A percentile compares a stretch with the other conserved stretches of the same genome.
phyloP scores from a whole-genome alignment of 495 filamentous ascomycete genomes.

The Aspergillus indologenus region DNA sequence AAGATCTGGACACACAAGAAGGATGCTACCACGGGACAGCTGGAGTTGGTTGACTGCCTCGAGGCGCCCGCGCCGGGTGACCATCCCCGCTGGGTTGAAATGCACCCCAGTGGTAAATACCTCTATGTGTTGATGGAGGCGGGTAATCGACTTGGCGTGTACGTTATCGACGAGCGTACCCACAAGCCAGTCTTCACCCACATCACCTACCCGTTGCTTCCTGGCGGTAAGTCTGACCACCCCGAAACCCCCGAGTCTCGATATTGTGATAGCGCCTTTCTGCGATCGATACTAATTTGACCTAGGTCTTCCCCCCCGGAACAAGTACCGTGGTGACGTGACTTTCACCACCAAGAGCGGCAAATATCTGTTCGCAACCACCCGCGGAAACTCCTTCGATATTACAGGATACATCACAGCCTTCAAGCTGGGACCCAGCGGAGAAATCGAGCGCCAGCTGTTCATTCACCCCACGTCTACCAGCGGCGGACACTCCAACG shows the following conservation, averaged over 20 bases:
- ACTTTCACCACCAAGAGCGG: constrained; percentile 63
- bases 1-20: constrained; percentile 85
- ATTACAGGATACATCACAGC: constrained; percentile 78
- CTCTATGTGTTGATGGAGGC: constrained; percentile 84
- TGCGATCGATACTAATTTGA: constrained; percentile 25
- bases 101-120: constrained; percentile 71
- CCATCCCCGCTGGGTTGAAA: constrained; percentile 82
- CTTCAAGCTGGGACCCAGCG: constrained; percentile 66
- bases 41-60: constrained; percentile 64
- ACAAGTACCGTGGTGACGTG: constrained; percentile 74
- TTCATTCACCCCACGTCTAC: constrained; percentile 80
- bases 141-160: constrained; percentile 74
- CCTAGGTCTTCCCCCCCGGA: constrained; percentile 47
- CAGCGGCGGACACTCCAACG: constrained; percentile 81
- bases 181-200: constrained; percentile 81
- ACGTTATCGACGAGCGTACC: constrained; percentile 71
- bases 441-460: constrained; percentile 71
- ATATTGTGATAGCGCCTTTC: too few relatives aligned
- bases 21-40: constrained; percentile 54
- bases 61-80: constrained; percentile 68
- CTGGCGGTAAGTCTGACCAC: constrained; percentile 50
- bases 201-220: constrained; percentile 72
- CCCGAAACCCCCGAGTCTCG: not conserved
- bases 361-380: constrained; percentile 75
- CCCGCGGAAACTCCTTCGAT: constrained; percentile 69